Evolutionary conservation across 2,329 filamentous ascomycete genomes (phyloP).

Genomic region (Xylariaceae sp.): DNA sequence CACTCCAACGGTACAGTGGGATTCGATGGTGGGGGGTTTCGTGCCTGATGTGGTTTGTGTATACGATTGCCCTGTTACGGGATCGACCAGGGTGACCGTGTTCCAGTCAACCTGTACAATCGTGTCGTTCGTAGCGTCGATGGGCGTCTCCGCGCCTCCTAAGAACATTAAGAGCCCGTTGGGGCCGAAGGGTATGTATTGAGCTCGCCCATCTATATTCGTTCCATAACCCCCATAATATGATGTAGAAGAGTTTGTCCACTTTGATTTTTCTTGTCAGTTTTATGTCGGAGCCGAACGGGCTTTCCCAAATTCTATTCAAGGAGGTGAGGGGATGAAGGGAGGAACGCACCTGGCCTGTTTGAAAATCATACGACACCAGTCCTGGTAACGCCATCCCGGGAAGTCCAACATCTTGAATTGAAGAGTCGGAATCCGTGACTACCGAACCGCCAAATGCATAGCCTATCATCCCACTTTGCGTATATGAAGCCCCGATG

Average conservation of each 20-base stretch:
- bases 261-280: too few relatives aligned
- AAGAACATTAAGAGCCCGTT: constrained; percentile 33
- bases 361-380: constrained; percentile 31
- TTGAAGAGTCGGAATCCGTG: constrained; percentile 21
- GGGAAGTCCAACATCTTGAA: constrained; percentile 19
- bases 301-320: too few relatives aligned
- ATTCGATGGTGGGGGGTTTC: constrained; percentile 25
- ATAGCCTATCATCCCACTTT: constrained; percentile 27
- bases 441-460: constrained; percentile 30
- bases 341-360: too few relatives aligned
- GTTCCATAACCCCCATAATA: constrained; percentile 25
- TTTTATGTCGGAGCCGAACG: too few relatives aligned
- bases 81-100: constrained; percentile 32
- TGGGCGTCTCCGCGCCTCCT: constrained; percentile 27
- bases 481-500: constrained; percentile 26
- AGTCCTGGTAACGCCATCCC: constrained; percentile 30
- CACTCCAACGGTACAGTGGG: constrained; percentile 34
- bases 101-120: constrained; percentile 25
- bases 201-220: constrained; percentile 27
- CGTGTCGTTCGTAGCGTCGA: constrained; percentile 20
- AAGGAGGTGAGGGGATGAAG: too few relatives aligned
- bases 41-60: constrained; percentile 32
- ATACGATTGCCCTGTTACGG: constrained; percentile 33
- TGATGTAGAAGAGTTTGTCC: constrained; percentile 30
- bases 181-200: constrained; percentile 32